phyloP scores from a whole-genome alignment of 257 asterid genomes.

The Penstemon davidsonii region DNA sequence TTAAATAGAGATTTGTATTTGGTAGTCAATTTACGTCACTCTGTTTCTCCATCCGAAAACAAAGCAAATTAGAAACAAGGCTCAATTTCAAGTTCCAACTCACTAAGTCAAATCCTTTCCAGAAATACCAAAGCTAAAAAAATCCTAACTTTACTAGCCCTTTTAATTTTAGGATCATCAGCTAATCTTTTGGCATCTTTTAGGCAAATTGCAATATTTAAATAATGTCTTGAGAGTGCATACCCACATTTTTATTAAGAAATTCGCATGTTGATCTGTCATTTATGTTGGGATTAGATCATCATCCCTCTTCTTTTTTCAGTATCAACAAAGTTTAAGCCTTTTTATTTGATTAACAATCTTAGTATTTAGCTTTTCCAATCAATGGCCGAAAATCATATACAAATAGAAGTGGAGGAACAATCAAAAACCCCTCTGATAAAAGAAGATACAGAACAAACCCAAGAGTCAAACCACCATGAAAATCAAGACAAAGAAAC shows the following conservation, averaged over 20 bases:
- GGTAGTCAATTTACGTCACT: not conserved
- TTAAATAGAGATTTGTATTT: too few relatives aligned
- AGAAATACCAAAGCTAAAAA: not conserved
- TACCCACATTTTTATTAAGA: not conserved
- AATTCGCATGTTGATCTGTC: too few relatives aligned
- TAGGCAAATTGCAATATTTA: not conserved
- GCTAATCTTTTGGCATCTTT: not conserved
- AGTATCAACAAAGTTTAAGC: not conserved
- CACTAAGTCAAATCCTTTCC: not conserved
- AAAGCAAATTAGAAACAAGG: not conserved
- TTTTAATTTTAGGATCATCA: not conserved
- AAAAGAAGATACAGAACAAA: constrained; percentile 33
- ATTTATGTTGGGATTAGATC: not conserved
- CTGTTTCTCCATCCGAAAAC: not conserved
- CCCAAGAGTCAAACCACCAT: constrained; percentile 28
- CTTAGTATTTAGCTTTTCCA: not conserved
- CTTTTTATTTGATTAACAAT: not conserved
- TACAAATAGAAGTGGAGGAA: constrained; percentile 44
- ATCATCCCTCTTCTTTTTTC: not conserved
- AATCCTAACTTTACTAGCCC: too few relatives aligned
- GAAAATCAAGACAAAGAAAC: constrained; percentile 41
- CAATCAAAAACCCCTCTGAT: constrained; percentile 47
- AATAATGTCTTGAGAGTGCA: not conserved
- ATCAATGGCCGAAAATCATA: constrained; percentile 58
- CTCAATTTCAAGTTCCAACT: not conserved